Conservation (phyloP, 2,329 filamentous ascomycete species). For the Fusarium gaditjirri region DNA sequence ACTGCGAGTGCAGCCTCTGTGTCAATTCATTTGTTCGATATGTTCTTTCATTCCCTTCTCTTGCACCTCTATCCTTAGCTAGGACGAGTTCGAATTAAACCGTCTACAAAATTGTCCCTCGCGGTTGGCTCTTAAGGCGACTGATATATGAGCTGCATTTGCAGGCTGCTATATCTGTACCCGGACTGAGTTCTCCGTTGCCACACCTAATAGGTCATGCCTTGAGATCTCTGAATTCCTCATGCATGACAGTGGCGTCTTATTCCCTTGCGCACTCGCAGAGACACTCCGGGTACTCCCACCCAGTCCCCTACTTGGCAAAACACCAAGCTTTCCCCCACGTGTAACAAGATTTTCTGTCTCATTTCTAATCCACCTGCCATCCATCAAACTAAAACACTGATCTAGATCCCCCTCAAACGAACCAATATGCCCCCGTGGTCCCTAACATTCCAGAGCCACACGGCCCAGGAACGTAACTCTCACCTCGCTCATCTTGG, state of each 20-base stretch:
- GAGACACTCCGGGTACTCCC: not conserved
- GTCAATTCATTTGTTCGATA: not conserved
- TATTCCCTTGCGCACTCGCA: not conserved
- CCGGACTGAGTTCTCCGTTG: not conserved
- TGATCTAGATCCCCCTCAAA: not conserved
- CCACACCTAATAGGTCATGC: fast-evolving
- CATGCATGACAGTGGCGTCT: fast-evolving
- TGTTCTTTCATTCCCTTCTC: not conserved
- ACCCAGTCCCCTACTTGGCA: not conserved
- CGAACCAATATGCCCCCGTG: not conserved
- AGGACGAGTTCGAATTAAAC: too few relatives aligned
- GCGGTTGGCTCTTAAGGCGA: too few relatives aligned
- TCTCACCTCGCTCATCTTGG: not conserved
- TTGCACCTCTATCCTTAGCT: too few relatives aligned
- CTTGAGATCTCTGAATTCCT: fast-evolving
- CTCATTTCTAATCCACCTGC: not conserved
- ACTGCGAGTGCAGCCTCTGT: fast-evolving
- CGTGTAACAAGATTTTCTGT: not conserved
- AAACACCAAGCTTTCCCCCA: not conserved
- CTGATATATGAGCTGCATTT: too few relatives aligned
- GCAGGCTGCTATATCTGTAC: too few relatives aligned
- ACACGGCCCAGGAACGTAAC: not conserved
- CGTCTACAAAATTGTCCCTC: too few relatives aligned
- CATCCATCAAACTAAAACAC: not conserved
- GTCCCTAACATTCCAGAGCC: not conserved